These are phyloP conservation scores for Prunus armeniaca DNA, from an alignment of 306 rosid genomes.

Conservation along the genomic window DNA sequence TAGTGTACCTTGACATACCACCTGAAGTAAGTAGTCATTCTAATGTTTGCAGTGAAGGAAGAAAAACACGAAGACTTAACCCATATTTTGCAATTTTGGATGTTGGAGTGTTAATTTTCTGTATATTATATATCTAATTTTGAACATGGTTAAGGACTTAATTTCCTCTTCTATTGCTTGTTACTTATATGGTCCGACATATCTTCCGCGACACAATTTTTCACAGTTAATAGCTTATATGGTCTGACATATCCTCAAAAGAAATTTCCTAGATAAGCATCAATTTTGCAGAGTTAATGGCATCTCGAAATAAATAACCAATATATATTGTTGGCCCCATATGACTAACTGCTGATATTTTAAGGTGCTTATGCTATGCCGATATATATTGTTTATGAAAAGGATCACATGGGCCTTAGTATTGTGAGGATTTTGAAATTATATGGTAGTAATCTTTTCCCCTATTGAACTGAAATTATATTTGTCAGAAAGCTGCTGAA, in stretches of 20 bases:
- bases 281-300: too few relatives aligned
- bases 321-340: background rate
- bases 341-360: background rate
- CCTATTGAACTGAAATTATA: background rate
- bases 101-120: background rate
- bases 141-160: background rate
- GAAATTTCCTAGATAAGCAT: too few relatives aligned
- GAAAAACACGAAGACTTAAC: background rate
- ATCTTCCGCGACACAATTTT: background rate
- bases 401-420: background rate
- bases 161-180: background rate
- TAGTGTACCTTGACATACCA: conserved; percentile 73
- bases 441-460: background rate
- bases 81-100: background rate
- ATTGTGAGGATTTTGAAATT: background rate
- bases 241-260: too few relatives aligned
- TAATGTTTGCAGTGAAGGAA: background rate
- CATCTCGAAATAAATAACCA: background rate
- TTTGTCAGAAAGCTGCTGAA: conserved; percentile 76
- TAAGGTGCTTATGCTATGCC: background rate
- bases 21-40: conserved; percentile 61
- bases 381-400: background rate
- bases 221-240: background rate
- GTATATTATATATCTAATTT: background rate
- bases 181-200: background rate